Evolutionary conservation across 2,329 filamentous ascomycete species (phyloP).

Genomic region (Chaetomium strumarium): DNA sequence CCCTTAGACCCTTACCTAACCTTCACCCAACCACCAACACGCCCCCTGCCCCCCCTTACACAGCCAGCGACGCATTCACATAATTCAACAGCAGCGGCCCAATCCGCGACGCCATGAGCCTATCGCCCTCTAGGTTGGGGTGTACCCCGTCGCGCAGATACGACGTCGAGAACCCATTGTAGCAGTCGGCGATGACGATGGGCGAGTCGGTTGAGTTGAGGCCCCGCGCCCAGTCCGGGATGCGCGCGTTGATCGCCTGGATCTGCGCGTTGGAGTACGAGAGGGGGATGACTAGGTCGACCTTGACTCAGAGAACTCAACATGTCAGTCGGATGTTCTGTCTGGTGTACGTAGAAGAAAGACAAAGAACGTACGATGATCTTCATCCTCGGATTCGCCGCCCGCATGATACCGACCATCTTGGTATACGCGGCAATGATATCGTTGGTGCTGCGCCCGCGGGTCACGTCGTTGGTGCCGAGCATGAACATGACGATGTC

Average conservation of each 20-base stretch:
- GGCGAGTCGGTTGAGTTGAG: conserved; percentile 35
- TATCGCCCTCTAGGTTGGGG: conserved; percentile 33
- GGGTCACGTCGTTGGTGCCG: conserved; percentile 39
- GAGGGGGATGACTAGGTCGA: conserved; percentile 37
- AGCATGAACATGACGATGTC: conserved; percentile 43
- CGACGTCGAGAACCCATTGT: conserved; percentile 30
- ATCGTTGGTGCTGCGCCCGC: conserved; percentile 28
- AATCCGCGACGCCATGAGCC: conserved; percentile 30
- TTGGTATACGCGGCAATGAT: conserved; percentile 36
- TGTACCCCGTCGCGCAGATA: conserved; percentile 37
- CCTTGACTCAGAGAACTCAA: conserved; percentile 24
- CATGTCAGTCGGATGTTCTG: background rate
- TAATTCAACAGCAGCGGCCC: conserved; percentile 31
- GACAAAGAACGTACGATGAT: conserved; percentile 32
- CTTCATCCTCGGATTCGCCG: conserved; percentile 33
- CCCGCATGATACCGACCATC: conserved; percentile 35
- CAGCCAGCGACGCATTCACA: conserved; percentile 26
- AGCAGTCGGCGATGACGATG: conserved; percentile 36
- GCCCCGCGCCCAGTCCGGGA: conserved; percentile 33
- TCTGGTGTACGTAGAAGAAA: background rate
- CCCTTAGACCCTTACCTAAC: too few relatives aligned
- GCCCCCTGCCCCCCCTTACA: background rate
- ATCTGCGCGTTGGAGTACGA: conserved; percentile 24
- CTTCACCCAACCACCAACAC: background rate
- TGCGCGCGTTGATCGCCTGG: conserved; percentile 32